These are phyloP conservation scores for Phlebiopsis gigantea DNA, from an alignment of 768 basidiomycete species.

Conservation along the genomic window DNA sequence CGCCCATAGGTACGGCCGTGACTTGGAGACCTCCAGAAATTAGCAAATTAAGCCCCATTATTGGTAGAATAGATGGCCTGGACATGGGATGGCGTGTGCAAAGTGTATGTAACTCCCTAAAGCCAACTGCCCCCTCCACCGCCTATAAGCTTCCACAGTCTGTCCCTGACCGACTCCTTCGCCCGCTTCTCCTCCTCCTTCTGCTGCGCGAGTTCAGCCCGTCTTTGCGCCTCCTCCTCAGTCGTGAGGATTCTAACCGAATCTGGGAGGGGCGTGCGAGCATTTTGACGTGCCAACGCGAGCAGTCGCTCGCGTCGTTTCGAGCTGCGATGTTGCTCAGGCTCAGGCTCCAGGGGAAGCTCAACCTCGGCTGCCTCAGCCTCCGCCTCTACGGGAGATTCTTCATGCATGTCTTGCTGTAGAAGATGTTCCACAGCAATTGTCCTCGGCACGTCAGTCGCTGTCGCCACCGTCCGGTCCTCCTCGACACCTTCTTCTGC, in stretches of 20 bases:
- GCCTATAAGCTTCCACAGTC: conserved; percentile 20
- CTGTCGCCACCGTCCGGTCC: background rate
- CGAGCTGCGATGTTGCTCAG: background rate
- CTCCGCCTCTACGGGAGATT: too few species aligned
- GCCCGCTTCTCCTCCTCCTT: conserved; percentile 9
- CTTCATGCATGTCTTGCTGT: too few species aligned
- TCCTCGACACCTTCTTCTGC: background rate
- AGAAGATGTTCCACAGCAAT: background rate
- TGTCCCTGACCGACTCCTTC: conserved; percentile 11
- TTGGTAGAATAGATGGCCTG: background rate
- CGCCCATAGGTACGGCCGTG: background rate
- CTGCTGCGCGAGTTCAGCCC: conserved; percentile 4
- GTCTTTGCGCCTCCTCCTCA: conserved; percentile 7
- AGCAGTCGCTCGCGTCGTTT: conserved; percentile 18
- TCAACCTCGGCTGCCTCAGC: background rate
- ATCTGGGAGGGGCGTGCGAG: conserved; percentile 17
- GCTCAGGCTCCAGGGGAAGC: background rate
- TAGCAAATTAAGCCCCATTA: background rate
- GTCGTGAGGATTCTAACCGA: background rate
- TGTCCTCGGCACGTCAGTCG: background rate
- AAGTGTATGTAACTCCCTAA: background rate
- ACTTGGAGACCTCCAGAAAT: background rate
- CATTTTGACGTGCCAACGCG: conserved; percentile 17
- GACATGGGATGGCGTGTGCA: background rate
- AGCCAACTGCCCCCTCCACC: conserved; percentile 1